Evolutionary conservation across 2,329 filamentous ascomycete species (phyloP).

Genomic region (Paramyrothecium sp.): DNA sequence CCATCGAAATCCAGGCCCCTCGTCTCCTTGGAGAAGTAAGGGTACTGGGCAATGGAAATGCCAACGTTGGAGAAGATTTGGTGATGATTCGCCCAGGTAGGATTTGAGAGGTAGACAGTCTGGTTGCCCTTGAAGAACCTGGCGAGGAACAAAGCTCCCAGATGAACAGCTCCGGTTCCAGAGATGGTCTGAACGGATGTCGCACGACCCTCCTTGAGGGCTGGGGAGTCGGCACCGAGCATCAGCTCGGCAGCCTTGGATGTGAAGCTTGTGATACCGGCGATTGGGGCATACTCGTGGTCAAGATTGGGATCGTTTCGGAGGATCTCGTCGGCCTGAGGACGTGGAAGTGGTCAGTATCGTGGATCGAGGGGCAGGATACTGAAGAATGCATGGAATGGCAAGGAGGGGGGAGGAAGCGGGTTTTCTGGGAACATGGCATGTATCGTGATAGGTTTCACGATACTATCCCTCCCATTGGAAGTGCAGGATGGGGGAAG

Average conservation of each 20-base stretch:
- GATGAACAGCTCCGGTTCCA: slow-evolving; percentile 90
- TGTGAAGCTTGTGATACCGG: slow-evolving; percentile 82
- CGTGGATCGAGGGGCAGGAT: neutral
- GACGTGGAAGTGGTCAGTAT: neutral
- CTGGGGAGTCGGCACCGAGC: slow-evolving; percentile 76
- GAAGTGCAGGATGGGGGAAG: neutral
- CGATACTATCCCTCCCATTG: neutral
- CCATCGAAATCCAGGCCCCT: slow-evolving; percentile 90
- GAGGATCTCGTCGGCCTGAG: slow-evolving; percentile 87
- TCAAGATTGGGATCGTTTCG: slow-evolving; percentile 87
- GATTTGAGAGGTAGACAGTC: slow-evolving; percentile 86
- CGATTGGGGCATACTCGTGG: slow-evolving; percentile 98
- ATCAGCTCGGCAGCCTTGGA: slow-evolving; percentile 88
- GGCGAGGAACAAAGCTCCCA: slow-evolving; percentile 89
- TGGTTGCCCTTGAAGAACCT: slow-evolving; percentile 81
- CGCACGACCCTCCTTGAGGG: slow-evolving; percentile 78
- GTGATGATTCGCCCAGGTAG: slow-evolving; percentile 98
- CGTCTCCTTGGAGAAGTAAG: slow-evolving; percentile 88
- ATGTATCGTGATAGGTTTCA: neutral
- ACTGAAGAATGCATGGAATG: too few species aligned
- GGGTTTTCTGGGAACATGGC: neutral
- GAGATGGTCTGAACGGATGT: slow-evolving; percentile 92
- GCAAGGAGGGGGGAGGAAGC: neutral
- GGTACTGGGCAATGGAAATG: slow-evolving; percentile 77
- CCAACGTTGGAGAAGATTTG: slow-evolving; percentile 95